Conservation (phyloP, 148 eudicot species). For the Salicornia ramosissima region DNA sequence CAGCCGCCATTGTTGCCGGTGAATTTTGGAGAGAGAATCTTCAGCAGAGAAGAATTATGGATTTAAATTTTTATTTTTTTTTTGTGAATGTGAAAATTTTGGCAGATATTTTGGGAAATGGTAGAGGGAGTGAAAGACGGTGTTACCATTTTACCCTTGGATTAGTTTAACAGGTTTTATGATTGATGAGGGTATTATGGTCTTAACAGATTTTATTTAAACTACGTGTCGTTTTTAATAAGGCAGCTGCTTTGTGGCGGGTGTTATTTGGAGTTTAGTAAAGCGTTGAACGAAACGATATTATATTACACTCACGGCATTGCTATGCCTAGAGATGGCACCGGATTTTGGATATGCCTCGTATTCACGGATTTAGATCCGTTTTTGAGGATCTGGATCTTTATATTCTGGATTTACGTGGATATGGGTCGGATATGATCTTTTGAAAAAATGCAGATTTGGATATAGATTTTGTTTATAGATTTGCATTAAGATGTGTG, state of each 20-base stretch:
- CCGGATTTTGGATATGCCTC: too few relatives aligned
- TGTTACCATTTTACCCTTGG: background rate
- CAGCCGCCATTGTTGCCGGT: slow-evolving; percentile 52
- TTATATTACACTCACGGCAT: too few relatives aligned
- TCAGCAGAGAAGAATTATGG: background rate
- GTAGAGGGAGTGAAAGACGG: background rate
- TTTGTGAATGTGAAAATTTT: background rate
- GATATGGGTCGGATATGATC: too few relatives aligned
- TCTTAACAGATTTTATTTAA: background rate
- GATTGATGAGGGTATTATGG: background rate
- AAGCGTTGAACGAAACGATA: background rate
- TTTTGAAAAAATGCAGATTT: too few relatives aligned
- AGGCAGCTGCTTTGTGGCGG: background rate
- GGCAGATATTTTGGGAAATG: slow-evolving; percentile 18
- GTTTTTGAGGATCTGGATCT: too few relatives aligned
- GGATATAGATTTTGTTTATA: too few relatives aligned
- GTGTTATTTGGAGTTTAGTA: background rate
- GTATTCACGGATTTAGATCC: too few relatives aligned
- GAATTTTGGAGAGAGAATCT: slow-evolving; percentile 9
- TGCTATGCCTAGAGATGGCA: too few relatives aligned
- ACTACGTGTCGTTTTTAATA: background rate
- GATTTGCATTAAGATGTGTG: too few relatives aligned
- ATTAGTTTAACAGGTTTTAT: background rate
- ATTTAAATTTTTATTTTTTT: background rate
- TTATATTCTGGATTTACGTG: too few relatives aligned